Evolutionary conservation across 2,329 filamentous ascomycete genomes (phyloP).

Genomic region (Calonectria henricotiae): DNA sequence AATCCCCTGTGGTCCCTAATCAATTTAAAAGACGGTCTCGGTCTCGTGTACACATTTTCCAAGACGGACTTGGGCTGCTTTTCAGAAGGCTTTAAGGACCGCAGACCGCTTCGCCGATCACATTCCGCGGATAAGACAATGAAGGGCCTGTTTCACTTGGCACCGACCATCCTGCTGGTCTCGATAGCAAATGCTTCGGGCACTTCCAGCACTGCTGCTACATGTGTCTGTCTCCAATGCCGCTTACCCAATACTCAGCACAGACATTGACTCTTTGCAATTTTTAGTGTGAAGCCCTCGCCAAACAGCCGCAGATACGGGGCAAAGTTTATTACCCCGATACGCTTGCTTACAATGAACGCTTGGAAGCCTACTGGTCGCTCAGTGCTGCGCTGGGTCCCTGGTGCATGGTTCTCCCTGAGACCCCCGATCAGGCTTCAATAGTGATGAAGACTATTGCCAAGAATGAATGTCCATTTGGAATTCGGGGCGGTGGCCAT

Average conservation of each 20-base stretch:
- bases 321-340: not conserved
- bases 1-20: not conserved
- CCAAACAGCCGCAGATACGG: not conserved
- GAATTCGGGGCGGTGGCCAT: constrained; percentile 1
- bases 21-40: no score
- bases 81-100: not conserved
- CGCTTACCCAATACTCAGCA: no score
- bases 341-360: not conserved
- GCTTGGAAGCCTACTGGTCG: constrained; percentile 4
- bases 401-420: constrained; percentile 9
- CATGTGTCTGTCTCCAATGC: not conserved
- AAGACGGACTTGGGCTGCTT: not conserved
- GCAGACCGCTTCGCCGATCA: not conserved
- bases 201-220: not conserved
- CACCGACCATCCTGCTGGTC: not conserved
- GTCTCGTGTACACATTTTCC: not conserved
- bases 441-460: not conserved
- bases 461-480: constrained; percentile 2
- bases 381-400: constrained; percentile 2
- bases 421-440: not conserved
- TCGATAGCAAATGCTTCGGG: not conserved
- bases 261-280: not conserved
- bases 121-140: not conserved
- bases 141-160: not conserved
- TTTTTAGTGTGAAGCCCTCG: not conserved